These are phyloP conservation scores for Fusarium buharicum DNA, from an alignment of 2,329 filamentous ascomycete species.

Conservation along the genomic window DNA sequence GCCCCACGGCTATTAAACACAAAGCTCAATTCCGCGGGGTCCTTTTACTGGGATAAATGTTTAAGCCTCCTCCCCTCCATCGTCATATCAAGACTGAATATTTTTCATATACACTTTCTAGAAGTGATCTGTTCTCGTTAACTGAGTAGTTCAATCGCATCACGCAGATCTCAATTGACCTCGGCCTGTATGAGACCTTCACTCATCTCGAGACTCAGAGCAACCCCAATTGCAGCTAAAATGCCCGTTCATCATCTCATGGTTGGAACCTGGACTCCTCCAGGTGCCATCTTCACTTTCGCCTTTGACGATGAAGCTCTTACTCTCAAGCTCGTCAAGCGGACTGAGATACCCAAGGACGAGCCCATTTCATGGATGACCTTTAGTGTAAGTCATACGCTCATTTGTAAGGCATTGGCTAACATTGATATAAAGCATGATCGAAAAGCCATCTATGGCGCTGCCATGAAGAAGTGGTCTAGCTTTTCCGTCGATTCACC, in stretches of 20 bases:
- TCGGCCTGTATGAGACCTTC: constrained; percentile 18
- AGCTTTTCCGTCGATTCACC: constrained; percentile 81
- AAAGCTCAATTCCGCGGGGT: constrained; percentile 24
- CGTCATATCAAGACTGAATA: constrained; percentile 12
- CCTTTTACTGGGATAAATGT: constrained; percentile 43
- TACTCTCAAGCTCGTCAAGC: constrained; percentile 78
- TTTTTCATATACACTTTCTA: not conserved
- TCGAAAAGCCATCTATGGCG: constrained; percentile 86
- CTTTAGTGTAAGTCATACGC: constrained; percentile 73
- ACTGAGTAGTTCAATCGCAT: not conserved
- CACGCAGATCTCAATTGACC: not conserved
- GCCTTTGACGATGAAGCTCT: constrained; percentile 85
- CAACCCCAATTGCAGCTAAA: constrained; percentile 43
- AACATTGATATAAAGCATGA: constrained; percentile 67
- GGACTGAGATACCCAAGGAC: constrained; percentile 81
- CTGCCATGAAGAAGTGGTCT: constrained; percentile 94
- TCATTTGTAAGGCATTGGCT: not conserved
- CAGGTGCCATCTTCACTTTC: constrained; percentile 89
- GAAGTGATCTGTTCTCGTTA: not conserved
- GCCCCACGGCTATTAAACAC: constrained; percentile 23
- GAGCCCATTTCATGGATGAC: constrained; percentile 96
- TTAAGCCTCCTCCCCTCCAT: constrained; percentile 38
- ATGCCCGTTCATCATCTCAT: constrained; percentile 89
- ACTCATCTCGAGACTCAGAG: constrained; percentile 29
- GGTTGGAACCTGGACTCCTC: constrained; percentile 91